Percentiles rank a stretch among this genome's conserved stretches.
phyloP scores from a whole-genome alignment of 352 stramenopile genomes.

The Pythium coloratum region DNA sequence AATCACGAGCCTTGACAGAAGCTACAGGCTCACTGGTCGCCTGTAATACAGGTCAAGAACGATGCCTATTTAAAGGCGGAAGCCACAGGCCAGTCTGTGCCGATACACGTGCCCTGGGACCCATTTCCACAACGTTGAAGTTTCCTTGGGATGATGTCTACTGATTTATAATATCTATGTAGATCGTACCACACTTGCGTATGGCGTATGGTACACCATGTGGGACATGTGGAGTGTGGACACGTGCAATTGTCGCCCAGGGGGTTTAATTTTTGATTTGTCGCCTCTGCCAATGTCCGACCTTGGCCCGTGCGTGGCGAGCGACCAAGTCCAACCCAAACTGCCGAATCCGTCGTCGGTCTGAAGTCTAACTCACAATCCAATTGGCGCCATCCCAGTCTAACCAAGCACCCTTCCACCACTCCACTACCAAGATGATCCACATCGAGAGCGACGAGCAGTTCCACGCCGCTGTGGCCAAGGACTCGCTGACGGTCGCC shows the following conservation, averaged over 20 bases:
- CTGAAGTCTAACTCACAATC: conserved; percentile 5
- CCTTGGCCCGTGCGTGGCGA: conserved; percentile 18
- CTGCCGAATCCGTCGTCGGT: neutral
- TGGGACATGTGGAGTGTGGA: neutral
- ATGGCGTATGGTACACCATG: neutral
- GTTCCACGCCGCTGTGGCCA: conserved; percentile 29
- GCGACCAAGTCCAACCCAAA: conserved; percentile 3
- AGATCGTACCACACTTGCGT: neutral
- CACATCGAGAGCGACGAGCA: conserved; percentile 23
- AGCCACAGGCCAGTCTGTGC: neutral
- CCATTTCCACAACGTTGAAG: neutral
- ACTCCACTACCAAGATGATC: conserved; percentile 11
- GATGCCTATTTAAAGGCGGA: neutral
- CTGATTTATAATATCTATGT: neutral
- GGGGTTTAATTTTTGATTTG: neutral
- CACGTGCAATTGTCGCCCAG: neutral
- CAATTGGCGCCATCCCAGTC: conserved; percentile 5
- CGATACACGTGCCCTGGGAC: too few relatives aligned
- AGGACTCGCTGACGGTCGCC: conserved; percentile 25
- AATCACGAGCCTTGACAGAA: too few relatives aligned
- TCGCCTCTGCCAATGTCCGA: conserved; percentile 18
- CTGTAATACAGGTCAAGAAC: neutral
- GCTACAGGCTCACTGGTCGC: neutral
- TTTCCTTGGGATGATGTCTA: neutral
- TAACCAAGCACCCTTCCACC: neutral